Percentiles rank a stretch among this genome's conserved stretches.
These are phyloP conservation scores for Sporisorium reilianum DNA, from an alignment of 1,284 basidiomycete genomes.

Conservation along the genomic window DNA sequence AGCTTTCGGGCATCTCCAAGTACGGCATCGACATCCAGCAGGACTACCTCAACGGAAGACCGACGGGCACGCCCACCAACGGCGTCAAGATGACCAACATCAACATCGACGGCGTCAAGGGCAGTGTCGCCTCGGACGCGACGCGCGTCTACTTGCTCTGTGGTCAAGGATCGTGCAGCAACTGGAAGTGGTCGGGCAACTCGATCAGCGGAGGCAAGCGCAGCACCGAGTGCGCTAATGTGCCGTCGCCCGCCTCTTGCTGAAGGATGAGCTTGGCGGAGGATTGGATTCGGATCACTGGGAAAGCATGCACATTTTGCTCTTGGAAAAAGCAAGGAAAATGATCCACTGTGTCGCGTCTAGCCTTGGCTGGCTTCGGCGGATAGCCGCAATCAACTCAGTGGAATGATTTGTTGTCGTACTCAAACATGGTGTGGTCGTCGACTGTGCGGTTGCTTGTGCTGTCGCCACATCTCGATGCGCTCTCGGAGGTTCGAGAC, in stretches of 20 bases:
- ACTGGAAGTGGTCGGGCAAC: conserved; percentile 25
- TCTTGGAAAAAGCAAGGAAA: not conserved
- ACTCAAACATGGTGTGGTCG: no score
- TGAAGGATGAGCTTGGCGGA: not conserved
- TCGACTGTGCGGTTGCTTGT: no score
- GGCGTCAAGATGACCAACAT: conserved; percentile 43
- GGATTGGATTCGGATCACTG: no score
- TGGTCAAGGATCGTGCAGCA: conserved; percentile 22
- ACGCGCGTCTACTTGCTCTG: conserved; percentile 30
- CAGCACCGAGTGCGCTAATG: conserved; percentile 20
- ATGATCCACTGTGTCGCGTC: no score
- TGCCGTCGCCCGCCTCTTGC: conserved; percentile 16
- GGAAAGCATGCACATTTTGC: no score
- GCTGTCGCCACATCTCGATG: no score
- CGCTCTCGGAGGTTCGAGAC: not conserved
- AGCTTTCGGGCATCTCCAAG: conserved; percentile 21
- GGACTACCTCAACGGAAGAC: conserved; percentile 38
- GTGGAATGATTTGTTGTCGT: no score
- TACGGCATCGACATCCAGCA: conserved; percentile 43
- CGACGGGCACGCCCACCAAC: conserved; percentile 25
- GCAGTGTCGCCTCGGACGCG: conserved; percentile 16
- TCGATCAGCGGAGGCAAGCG: conserved; percentile 19
- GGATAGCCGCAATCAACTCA: no score
- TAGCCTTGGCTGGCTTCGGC: no score
- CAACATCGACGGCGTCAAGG: conserved; percentile 24